Evolutionary conservation across 306 rosid species (phyloP), one percentile per base, ranked within the genome.

Genomic region (Lotus japonicus): DNA sequence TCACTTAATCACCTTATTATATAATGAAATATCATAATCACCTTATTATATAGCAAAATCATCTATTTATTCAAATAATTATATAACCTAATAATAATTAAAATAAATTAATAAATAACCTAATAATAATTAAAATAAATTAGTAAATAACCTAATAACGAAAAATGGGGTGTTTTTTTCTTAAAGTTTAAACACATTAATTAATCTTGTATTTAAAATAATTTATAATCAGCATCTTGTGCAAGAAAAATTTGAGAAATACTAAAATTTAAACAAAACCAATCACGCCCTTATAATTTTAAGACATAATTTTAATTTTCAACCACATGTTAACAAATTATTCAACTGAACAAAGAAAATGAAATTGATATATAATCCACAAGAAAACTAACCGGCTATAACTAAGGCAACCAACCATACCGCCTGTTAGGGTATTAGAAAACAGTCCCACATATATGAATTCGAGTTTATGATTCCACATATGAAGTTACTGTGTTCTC

Each of bases 401-500:
- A 39, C 52, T 31, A 38, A 66, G 68, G 9, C 70, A 45, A 77
- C 76, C 66, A 77, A 64, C 67, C 60, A 31, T 63, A 41, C 62
- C 45, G 7, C 51, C 66, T 67, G 46, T 74, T 49, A 46, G 45
- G 71, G 74, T 77, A 44, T 58, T 63, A 79, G 64, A 80, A 51
- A 67, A 83, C 87, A 80, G 58, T 70, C 83, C 81, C 83, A 71
- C 18, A 82, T 64, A 44, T 58, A 73, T 14, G 43, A 55, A 70
- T 73, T 79, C 72, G 18, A 61, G 82, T 53, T 79, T 60, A 70
- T 31, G 61, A 73, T 63, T 73, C 71, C 46, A 73, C 23, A 36
- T 28, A 46, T 55, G 71, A 56, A 53, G 65, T 61, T 77, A 84
- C 71, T 89, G 80, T 9, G 91, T 84, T 71, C 97, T 84, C 91